These are phyloP conservation scores for Cladosporium velox DNA, from an alignment of 2,329 filamentous ascomycete species.

Conservation along the genomic window DNA sequence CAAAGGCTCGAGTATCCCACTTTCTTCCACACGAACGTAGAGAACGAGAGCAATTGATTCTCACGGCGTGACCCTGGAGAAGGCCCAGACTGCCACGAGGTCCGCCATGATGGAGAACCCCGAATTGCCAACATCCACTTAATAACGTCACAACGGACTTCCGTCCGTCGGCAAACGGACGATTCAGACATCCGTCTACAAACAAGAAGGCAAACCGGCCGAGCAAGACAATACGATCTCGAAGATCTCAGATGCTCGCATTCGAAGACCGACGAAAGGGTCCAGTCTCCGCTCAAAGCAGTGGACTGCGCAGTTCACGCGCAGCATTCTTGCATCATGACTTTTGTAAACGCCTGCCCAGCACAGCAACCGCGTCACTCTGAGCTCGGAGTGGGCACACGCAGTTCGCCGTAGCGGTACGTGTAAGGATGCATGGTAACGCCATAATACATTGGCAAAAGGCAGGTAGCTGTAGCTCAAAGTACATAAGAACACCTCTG, in stretches of 20 bases:
- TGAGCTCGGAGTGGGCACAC: constrained; percentile 7
- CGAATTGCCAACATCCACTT: not conserved
- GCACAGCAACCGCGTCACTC: constrained; percentile 13
- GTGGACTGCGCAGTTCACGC: not conserved
- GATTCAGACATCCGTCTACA: not conserved
- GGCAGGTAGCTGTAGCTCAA: not conserved
- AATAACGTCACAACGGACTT: not conserved
- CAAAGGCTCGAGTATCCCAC: not conserved
- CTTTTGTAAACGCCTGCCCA: constrained; percentile 5
- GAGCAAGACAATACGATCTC: not conserved
- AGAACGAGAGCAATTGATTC: no score
- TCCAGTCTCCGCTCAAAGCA: constrained; percentile 15
- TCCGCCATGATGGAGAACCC: not conserved
- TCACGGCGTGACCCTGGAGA: no score
- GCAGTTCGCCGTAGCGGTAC: not conserved
- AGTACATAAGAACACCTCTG: constrained; percentile 9
- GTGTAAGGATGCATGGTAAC: not conserved
- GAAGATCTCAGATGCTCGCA: constrained; percentile 8
- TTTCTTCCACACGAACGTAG: not conserved
- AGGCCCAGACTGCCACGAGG: not conserved
- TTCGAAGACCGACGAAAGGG: constrained; percentile 5
- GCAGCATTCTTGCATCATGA: constrained; percentile 21
- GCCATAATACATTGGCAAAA: constrained; percentile 4
- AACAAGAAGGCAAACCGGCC: constrained; percentile 3
- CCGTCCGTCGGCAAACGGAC: constrained; percentile 2